These are phyloP conservation scores for Salvia rosmarinus DNA, from an alignment of 257 asterid genomes.

Conservation along the genomic window DNA sequence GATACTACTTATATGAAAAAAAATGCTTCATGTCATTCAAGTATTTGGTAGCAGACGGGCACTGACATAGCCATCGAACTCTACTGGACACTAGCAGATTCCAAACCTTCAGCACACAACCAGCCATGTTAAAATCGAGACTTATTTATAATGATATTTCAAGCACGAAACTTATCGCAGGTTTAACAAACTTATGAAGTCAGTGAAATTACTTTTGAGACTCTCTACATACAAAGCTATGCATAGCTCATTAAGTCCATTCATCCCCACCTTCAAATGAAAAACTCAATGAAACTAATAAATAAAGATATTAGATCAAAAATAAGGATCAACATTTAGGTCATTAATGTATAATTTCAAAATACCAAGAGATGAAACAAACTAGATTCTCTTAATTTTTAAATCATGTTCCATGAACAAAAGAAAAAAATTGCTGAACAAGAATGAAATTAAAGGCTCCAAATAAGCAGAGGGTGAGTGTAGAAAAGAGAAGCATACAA, in stretches of 20 bases:
- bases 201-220: slow-evolving; percentile 12
- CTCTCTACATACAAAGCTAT: background rate
- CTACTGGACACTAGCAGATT: slow-evolving; percentile 20
- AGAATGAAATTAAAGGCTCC: slow-evolving; percentile 7
- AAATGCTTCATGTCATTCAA: background rate
- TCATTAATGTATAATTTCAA: background rate
- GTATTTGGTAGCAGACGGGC: background rate
- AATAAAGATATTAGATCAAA: background rate
- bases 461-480: background rate
- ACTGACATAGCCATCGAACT: background rate
- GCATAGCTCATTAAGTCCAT: background rate
- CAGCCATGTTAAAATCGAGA: slow-evolving; percentile 11
- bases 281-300: slow-evolving; percentile 17
- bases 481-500: background rate
- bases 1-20: background rate
- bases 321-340: background rate
- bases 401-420: slow-evolving; percentile 9
- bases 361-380: background rate
- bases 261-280: slow-evolving; percentile 8
- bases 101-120: background rate
- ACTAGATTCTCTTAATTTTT: slow-evolving; percentile 6
- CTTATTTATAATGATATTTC: slow-evolving; percentile 8
- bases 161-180: background rate
- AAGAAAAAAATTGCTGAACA: background rate
- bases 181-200: slow-evolving; percentile 17